Evolutionary conservation across 805 yeast genomes (phyloP), one percentile per base, ranked within the genome.

Genomic region (Pichia nakasei): DNA sequence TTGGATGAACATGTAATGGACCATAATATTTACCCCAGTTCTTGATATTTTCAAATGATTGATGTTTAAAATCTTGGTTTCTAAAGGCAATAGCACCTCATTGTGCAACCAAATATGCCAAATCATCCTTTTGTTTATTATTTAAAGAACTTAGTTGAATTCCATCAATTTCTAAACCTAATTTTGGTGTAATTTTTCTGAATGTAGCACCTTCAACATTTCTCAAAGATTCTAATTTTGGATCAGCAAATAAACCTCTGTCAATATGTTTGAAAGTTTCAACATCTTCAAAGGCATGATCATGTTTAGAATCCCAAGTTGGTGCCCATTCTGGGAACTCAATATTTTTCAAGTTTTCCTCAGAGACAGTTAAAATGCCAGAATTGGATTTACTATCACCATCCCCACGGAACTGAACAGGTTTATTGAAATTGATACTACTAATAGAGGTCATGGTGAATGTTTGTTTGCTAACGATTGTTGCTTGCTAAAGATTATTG

Each of bases 1-100:
- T 79, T 39, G 86, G 87, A 57, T 83, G 89, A 47, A 80, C 70
- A 59, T 83, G 89, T 47, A 78, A 68, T 29, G 79, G 78, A 33
- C 91, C 91, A 57, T 78, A 83, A 57, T 82, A 74, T 39, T 61
- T 64, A 41, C 84, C 86, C 61, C 68, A 80, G 29, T 80, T 67
- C 35, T 60, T 64, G 37, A 63, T 60, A 51, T 68, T 72, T 26
- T 64, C 66, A 4, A 78, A 75, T 5, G 80, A 76, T 46, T 70
- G 61, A n/a, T 71, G 66, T 38, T 77, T 74, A 47, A 83, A 72
- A 59, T 83, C 86, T 60, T 81, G 86, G 45, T 78, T 72, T 55
- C 82, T 69, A 58, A 81, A 78, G 3, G 78, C 73, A 27, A 77
- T 78, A 35, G 82, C 84, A 56, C 85, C 86, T 55, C 83, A 66